These are phyloP conservation scores for Gossypium mustelinum DNA, from an alignment of 345 rosid species.

Conservation along the genomic window DNA sequence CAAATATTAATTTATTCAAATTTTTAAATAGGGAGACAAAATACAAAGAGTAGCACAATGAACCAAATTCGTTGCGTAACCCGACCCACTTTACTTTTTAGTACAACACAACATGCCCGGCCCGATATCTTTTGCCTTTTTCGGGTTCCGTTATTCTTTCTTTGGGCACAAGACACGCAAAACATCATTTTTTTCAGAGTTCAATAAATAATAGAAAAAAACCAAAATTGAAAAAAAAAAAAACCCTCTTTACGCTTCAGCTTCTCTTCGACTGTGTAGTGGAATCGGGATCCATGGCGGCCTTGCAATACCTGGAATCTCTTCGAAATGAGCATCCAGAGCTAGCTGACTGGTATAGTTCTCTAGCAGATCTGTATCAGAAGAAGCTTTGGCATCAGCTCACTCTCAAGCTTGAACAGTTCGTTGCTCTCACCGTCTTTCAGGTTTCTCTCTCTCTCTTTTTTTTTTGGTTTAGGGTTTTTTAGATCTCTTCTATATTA, in stretches of 20 bases:
- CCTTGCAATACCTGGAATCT: slow-evolving; percentile 79
- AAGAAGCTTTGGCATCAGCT: slow-evolving; percentile 99
- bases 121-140: not conserved
- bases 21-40: no score
- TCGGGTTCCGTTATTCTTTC: slow-evolving; percentile 11
- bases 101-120: not conserved
- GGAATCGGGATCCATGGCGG: slow-evolving; percentile 62
- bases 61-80: no score
- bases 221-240: not conserved
- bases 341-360: slow-evolving; percentile 84
- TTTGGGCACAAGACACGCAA: not conserved
- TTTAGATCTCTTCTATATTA: slow-evolving; percentile 14
- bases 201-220: not conserved
- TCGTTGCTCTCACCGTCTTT: slow-evolving; percentile 77
- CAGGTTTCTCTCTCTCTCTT: slow-evolving; percentile 42
- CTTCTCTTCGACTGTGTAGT: not conserved
- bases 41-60: no score
- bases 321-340: slow-evolving; percentile 70
- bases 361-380: slow-evolving; percentile 93
- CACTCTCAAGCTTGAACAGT: slow-evolving; percentile 93
- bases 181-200: not conserved
- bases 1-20: no score
- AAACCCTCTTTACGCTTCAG: not conserved
- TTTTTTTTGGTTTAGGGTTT: not conserved
- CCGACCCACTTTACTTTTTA: no score